Base-by-base conservation (phyloP, 768 basidiomycete species). In the Pilatotrama ljubarskyi region DNA sequence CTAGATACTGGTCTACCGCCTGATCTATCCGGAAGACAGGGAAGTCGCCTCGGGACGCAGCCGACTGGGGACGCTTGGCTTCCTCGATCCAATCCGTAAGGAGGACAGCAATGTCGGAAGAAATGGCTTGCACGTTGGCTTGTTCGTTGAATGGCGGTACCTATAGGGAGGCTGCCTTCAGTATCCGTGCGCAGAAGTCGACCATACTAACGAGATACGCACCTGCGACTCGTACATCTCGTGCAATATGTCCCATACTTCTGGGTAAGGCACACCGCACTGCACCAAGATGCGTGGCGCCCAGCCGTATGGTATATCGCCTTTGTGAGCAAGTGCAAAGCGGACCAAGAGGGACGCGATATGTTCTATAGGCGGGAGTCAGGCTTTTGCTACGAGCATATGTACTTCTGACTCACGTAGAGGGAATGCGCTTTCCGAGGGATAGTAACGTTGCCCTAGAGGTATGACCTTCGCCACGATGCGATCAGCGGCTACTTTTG, bases 351-450 rank as follows among this genome's bases (percentile, higher is more conserved):
- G 77, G 2, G 83, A 83, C 2, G 91, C 80, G 60, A 98, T 77
- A 61, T 88, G 83, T 62, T 87, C 96, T 97, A 66, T 5, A 60
- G 41, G 59, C 41, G 46, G 42, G 22, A 40, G 36, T 24, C 26
- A 41, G 22, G 52, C 25, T 47, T 62, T 46, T 5, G 18, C n/a
- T 51, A 52, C 51, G n/a, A 48, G 20, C 18, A 18, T n/a, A 38
- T 26, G 26, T 15, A 35, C 3, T 7, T 35, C 18, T 15, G 41
- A 74, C 91, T 70, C 67, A 95, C 94, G 84, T 26, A 95, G 76
- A 17, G 94, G 94, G 74, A 96, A 95, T 10, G 93, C 90, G 59
- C 86, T 86, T 62, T 94, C 92, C 2, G 94, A 96, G 0, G 95
- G 93, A 70, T 91, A 93, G 71, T 95, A 96, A 20, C 91, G 80